Base-by-base conservation (phyloP, 1,284 basidiomycete genomes). In the Trichosporon sp. region DNA sequence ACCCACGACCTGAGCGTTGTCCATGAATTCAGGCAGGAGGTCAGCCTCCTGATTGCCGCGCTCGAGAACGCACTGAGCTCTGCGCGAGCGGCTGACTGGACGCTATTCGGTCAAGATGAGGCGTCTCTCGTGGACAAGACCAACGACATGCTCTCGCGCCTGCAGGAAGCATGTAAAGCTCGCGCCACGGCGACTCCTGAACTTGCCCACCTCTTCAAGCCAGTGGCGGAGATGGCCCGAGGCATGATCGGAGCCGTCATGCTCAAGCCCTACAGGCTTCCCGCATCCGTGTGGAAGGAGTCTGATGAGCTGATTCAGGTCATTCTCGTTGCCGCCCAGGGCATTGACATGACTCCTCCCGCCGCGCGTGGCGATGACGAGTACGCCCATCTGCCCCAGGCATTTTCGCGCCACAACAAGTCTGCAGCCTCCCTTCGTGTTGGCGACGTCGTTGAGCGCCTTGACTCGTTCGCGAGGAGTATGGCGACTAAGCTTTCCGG, bases 311-410 rank as follows among this genome's bases (percentile, higher is more conserved):
- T 90, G 65, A 85, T 93, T 71, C 86, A 89, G 69, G 75, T 82
- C 1, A 79, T 90, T 52, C 84, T 92, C 33, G 78, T 89, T 46
- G 83, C 83, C 29, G 83, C 88, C 23, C 90, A 92, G 72, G 80
- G 82, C 19, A 74, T 90, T 70, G 78, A 86, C 40, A 67, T 16
- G 58, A 56, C 61, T 1, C 13, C 21, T 3, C 46, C 56, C 16
- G 59, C 54, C 27, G 60, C 56, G n/a, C 31, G 54, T 40, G 71
- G 74, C 23, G 75, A 77, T 27, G 78, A 78, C 33, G 69, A 74
- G 14, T 72, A 73, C 16, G 71, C 77, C 10, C 73, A 74, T 32
- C 62, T 81, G 11, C 71, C 74, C 8, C 62, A 68, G 6, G 72
- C 74, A 0, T 71, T 72, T 33, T 59, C 69, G 23, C 44, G 66